Percentiles rank a stretch among this genome's conserved stretches.
Conservation (phyloP, 176 grass and related monocot genomes). For the Rhipidocladum racemiflorum region DNA sequence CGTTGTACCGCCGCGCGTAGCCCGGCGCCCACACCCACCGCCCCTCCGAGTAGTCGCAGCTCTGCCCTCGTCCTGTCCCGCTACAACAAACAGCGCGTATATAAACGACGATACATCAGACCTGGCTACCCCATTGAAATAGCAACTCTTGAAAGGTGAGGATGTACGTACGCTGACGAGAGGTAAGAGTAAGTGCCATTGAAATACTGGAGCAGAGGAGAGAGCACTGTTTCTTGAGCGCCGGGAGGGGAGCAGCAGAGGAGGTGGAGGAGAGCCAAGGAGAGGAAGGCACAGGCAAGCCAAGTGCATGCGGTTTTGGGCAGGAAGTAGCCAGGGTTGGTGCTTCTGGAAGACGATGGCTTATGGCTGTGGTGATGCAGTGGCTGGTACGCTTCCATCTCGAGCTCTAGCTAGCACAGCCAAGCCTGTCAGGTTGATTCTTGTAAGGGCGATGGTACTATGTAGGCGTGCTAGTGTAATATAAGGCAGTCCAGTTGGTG, state of each 20-base stretch:
- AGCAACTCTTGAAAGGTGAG: neutral
- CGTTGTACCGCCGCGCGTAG: slow-evolving; percentile 35
- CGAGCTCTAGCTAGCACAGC: too few relatives aligned
- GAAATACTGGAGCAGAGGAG: neutral
- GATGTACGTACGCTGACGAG: neutral
- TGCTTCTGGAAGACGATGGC: neutral
- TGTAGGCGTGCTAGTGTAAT: too few relatives aligned
- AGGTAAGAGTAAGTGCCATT: neutral
- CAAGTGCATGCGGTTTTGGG: neutral
- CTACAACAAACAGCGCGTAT: neutral
- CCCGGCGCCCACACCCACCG: slow-evolving; percentile 42
- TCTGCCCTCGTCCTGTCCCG: neutral
- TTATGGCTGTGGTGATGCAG: neutral
- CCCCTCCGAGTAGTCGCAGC: slow-evolving; percentile 45
- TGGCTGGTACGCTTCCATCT: slow-evolving; percentile 1
- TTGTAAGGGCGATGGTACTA: too few relatives aligned
- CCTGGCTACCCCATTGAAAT: too few relatives aligned
- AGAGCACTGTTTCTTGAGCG: neutral
- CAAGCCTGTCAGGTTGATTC: too few relatives aligned
- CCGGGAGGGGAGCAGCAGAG: slow-evolving; percentile 2
- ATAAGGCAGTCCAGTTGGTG: too few relatives aligned
- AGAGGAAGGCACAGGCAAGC: neutral
- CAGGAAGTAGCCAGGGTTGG: neutral
- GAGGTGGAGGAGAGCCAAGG: slow-evolving; percentile 25
- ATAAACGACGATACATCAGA: too few relatives aligned